Evolutionary conservation across 495 filamentous ascomycete genomes (phyloP).

Genomic region (Haplographium delicatum): DNA sequence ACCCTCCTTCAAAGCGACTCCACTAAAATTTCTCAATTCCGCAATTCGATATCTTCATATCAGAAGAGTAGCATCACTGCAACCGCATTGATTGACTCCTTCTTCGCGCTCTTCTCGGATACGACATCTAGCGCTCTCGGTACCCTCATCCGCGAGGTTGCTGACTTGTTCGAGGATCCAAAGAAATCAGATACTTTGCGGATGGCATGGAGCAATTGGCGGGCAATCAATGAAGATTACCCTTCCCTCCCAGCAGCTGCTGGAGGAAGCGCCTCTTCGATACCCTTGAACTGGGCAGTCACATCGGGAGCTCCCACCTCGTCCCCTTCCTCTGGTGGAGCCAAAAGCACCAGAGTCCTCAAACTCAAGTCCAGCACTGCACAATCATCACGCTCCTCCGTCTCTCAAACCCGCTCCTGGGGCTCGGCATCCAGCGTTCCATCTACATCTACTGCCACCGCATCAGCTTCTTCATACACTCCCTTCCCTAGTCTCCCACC

Average conservation of each 20-base stretch:
- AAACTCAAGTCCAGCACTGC: conserved; percentile 75
- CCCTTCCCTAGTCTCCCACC: conserved; percentile 32
- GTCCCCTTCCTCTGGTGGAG: conserved; percentile 18
- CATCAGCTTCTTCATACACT: conserved; percentile 8
- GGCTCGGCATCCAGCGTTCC: conserved; percentile 34
- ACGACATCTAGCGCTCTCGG: conserved; percentile 71
- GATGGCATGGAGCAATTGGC: conserved; percentile 89
- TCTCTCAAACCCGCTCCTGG: conserved; percentile 43
- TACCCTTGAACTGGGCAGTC: conserved; percentile 41
- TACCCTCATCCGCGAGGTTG: conserved; percentile 85
- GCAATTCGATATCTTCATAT: conserved; percentile 68
- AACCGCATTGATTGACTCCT: conserved; percentile 70
- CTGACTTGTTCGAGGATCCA: conserved; percentile 86
- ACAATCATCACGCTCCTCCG: conserved; percentile 49
- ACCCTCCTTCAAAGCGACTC: conserved; percentile 71
- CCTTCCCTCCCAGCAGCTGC: conserved; percentile 74
- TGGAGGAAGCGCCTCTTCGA: conserved; percentile 48
- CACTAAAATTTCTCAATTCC: conserved; percentile 70
- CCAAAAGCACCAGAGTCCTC: conserved; percentile 51
- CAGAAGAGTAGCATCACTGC: conserved; percentile 61
- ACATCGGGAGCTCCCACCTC: conserved; percentile 32
- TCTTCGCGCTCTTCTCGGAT: conserved; percentile 74
- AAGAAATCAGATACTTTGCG: conserved; percentile 65
- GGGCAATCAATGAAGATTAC: conserved; percentile 93
- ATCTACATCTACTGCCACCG: conserved; percentile 18